Evolutionary conservation across 768 basidiomycete genomes (phyloP), one percentile per base, ranked within the genome.

Genomic region (Gyrodon lividus): DNA sequence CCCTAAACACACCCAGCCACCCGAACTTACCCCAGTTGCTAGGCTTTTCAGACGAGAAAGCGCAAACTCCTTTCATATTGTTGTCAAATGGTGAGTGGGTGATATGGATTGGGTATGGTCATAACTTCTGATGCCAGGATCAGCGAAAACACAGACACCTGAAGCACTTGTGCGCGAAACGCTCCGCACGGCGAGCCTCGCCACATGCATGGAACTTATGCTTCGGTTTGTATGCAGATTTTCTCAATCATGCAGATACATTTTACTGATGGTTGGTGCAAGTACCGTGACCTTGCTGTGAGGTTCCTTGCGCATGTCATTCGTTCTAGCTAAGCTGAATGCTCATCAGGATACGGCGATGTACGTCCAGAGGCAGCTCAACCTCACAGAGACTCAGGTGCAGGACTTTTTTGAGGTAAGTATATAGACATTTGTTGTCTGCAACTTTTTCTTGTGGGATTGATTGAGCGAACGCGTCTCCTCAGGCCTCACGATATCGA

Each of bases 1-100:
- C 12, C 19, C 5, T 38, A 33, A 55, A 3, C 14, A 6, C 30
- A 16, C 26, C 14, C 34, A 79, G 79, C 53, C 79, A 80, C 50
- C 77, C 79, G 16, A 80, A 77, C 56, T 61, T 81, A 20, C 79
- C 80, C 0, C 78, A 80, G 58, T 73, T 82, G 71, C 53, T 78
- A 6, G 79, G 80, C 1, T 77, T 77, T 56, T 80, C 78, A 0
- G 63, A 72, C 13, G 73, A 73, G 14, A 67, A 73, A 31, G 64
- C 74, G 0, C 72, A 72, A 2, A 77, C 75, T 0, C 79, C 77
- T 0, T 81, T 81, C 54, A 76, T 81, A 45, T 53, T 81, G n/a
- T 59, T 81, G 19, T 77, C 78, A 1, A 76, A 77, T 46, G 76
- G 80, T 77, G 46, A 51, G 40, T 26, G 12, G 0, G 5, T 4